Evolutionary conservation across 2,329 filamentous ascomycete genomes (phyloP).

Genomic region (Nemania abortiva): DNA sequence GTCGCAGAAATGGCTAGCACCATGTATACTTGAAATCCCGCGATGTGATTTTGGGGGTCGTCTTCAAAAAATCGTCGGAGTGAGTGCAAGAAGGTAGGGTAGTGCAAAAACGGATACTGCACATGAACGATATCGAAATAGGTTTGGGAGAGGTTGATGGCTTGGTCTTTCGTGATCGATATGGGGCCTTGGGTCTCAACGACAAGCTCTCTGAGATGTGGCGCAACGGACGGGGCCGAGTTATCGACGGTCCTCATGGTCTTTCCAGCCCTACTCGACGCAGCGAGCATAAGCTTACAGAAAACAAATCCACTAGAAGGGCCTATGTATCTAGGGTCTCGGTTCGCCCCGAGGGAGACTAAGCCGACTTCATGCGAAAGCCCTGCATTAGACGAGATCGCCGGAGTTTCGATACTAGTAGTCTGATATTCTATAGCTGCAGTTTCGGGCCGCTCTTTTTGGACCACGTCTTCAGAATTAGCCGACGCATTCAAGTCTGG

Average conservation of each 20-base stretch:
- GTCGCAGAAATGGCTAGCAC: constrained; percentile 64
- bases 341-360: constrained; percentile 61
- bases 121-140: constrained; percentile 64
- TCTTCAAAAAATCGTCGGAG: constrained; percentile 54
- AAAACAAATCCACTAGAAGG: constrained; percentile 68
- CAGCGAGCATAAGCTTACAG: constrained; percentile 61
- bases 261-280: constrained; percentile 45
- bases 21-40: constrained; percentile 64
- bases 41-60: constrained; percentile 48
- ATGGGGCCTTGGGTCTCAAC: constrained; percentile 35
- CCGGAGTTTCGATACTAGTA: constrained; percentile 2
- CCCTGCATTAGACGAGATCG: constrained; percentile 41
- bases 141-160: constrained; percentile 56
- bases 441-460: neutral
- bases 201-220: constrained; percentile 31
- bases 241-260: constrained; percentile 11
- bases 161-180: constrained; percentile 51
- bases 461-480: neutral
- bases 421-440: constrained; percentile 5
- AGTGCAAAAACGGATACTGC: constrained; percentile 64
- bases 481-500: constrained; percentile 1
- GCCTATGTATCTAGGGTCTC: constrained; percentile 65
- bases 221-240: constrained; percentile 31
- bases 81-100: constrained; percentile 55
- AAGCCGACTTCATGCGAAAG: constrained; percentile 65